Evolutionary conservation across 257 asterid genomes (phyloP).

Genomic region (Jacaranda copaia): DNA sequence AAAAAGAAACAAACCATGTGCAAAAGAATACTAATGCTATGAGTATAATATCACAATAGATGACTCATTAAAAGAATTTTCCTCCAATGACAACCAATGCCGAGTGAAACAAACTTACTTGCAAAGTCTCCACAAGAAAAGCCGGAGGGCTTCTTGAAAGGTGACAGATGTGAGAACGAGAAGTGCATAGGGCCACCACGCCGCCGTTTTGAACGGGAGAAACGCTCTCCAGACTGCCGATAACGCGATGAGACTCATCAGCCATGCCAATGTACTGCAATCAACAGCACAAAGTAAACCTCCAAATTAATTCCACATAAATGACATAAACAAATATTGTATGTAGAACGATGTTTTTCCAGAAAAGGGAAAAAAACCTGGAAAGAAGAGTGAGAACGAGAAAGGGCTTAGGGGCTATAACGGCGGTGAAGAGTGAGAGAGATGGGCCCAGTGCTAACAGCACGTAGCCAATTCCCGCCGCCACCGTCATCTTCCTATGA

Average conservation of each 20-base stretch:
- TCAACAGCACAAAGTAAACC: constrained; percentile 29
- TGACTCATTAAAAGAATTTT: neutral
- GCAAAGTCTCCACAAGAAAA: constrained; percentile 77
- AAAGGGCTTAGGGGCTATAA: constrained; percentile 86
- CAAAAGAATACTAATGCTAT: neutral
- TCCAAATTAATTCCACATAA: constrained; percentile 13
- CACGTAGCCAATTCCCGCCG: constrained; percentile 87
- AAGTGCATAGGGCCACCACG: constrained; percentile 67
- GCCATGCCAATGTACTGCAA: constrained; percentile 84
- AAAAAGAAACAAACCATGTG: neutral
- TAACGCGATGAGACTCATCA: constrained; percentile 81
- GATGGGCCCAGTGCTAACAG: constrained; percentile 85
- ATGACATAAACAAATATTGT: neutral
- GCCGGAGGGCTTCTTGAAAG: constrained; percentile 83
- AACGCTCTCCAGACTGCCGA: constrained; percentile 91
- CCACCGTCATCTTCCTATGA: constrained; percentile 72
- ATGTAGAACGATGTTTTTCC: neutral
- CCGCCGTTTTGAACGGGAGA: constrained; percentile 70
- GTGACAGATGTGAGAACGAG: constrained; percentile 76
- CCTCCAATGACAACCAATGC: neutral
- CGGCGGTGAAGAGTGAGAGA: constrained; percentile 77
- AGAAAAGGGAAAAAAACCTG: constrained; percentile 51
- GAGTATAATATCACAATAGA: constrained; percentile 20
- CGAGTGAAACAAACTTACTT: constrained; percentile 52
- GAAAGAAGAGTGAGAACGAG: constrained; percentile 85